Evolutionary conservation across 176 grass and related monocot genomes (phyloP), one percentile per base, ranked within the genome.

Genomic region (Poa annua): DNA sequence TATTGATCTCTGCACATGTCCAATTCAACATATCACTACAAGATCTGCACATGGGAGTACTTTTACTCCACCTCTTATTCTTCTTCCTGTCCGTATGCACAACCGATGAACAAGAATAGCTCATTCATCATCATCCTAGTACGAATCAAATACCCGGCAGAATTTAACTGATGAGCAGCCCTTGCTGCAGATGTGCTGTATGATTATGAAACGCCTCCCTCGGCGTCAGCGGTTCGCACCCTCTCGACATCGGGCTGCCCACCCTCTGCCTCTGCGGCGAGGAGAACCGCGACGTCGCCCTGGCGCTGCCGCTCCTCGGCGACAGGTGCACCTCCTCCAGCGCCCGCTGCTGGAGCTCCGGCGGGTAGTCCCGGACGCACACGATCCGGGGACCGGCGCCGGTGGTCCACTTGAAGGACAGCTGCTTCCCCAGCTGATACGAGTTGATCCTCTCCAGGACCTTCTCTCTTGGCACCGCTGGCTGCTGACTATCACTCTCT

Each of bases 341-440:
- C 45, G 88, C 92, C 54, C 83, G 86, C 79, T 88, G 72, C 86
- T 94, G 95, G 10, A 97, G 92, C 86, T 97, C 92, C 21, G 90
- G 81, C 48, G 92, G 95, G 78, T 94, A 93, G 84, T 97, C 95
- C 84, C 92, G 89, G 49, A 97, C 95, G 71, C 92, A 97, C 50
- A 91, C 86, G 66, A 97, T 97, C 47, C 95, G 86, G n/a, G 95
- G 95, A 1, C 95, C 95, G 5, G 90, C 95, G 42, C 95, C 92
- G 20, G 95, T 97, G n/a, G 90, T 92, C 95, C 92, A 94, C 83
- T 92, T 97, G 84, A 90, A 90, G 4, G 95, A 94, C 62, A 89
- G 77, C 65, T 94, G 90, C 86, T 91, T 93, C 49, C 95, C 92
- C 21, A 97, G 72, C 81, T 93, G 84, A 79, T 91, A 97, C 1